Evolutionary conservation across 371 early-diverging fungal genomes (phyloP).

Genomic region (Mortierella sp.): DNA sequence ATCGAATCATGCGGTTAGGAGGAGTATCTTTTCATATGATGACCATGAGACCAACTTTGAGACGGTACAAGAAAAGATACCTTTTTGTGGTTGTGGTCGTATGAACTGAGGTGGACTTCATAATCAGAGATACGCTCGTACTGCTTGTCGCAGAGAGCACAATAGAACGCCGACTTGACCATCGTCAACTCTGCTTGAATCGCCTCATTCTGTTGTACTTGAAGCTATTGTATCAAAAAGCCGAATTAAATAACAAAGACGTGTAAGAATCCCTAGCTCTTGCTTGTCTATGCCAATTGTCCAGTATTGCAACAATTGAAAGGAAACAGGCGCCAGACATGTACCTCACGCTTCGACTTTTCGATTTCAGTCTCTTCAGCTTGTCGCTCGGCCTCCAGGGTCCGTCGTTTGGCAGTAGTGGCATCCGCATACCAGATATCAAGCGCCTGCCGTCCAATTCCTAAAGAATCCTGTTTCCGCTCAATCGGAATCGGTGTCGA

Average conservation of each 20-base stretch:
- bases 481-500: conserved; percentile 77
- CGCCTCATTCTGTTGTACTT: conserved; percentile 63
- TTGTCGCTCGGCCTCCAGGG: conserved; percentile 69
- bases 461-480: conserved; percentile 65
- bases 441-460: conserved; percentile 76
- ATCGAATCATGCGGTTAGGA: too few species aligned
- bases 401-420: conserved; percentile 73
- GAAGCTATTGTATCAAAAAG: conserved; percentile 41
- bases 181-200: conserved; percentile 72
- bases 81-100: conserved; percentile 86
- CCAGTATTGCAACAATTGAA: background rate
- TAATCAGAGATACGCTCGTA: conserved; percentile 81
- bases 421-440: conserved; percentile 64
- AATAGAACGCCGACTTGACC: conserved; percentile 81
- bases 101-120: conserved; percentile 82
- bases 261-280: background rate
- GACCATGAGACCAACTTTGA: too few species aligned
- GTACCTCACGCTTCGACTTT: conserved; percentile 45
- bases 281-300: background rate
- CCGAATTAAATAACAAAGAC: background rate
- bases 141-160: conserved; percentile 85
- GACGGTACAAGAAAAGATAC: conserved; percentile 39
- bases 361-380: conserved; percentile 73
- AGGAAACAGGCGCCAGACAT: background rate
- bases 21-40: too few species aligned